A percentile compares a stretch with the other conserved stretches of the same genome.
Evolutionary conservation across 192 early-diverging fungal species (phyloP).

Genomic region (Chytriomyces hyalinus): DNA sequence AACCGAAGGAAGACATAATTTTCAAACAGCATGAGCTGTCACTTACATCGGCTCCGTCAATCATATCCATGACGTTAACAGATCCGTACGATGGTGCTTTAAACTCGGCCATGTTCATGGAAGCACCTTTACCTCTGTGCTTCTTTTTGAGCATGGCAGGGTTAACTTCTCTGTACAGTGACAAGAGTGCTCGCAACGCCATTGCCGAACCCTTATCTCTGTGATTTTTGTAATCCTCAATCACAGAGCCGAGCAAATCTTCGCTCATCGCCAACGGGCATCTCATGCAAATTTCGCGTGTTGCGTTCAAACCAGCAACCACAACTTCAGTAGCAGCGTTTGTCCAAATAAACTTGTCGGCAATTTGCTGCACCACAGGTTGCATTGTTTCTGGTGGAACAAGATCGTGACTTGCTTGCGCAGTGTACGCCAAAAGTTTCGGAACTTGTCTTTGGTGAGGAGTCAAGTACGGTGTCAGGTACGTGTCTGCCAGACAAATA

Average conservation of each 20-base stretch:
- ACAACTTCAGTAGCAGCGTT: constrained; percentile 93
- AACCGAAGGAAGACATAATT: no score
- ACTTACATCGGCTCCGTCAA: constrained; percentile 80
- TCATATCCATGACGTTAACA: constrained; percentile 63
- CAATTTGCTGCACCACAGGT: constrained; percentile 86
- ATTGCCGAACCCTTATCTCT: constrained; percentile 91
- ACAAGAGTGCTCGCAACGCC: constrained; percentile 87
- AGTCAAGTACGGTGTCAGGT: constrained; percentile 89
- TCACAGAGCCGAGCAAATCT: constrained; percentile 83
- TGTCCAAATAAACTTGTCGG: constrained; percentile 96
- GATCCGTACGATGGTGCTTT: constrained; percentile 76
- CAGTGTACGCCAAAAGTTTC: constrained; percentile 84
- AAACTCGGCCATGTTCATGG: constrained; percentile 72
- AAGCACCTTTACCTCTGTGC: constrained; percentile 86
- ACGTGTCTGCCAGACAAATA: constrained; percentile 13
- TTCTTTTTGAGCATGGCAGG: constrained; percentile 91
- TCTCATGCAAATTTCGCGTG: constrained; percentile 84
- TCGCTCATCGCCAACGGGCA: constrained; percentile 88
- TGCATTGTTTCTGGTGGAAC: constrained; percentile 92
- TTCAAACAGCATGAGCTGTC: no score
- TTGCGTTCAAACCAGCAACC: constrained; percentile 78
- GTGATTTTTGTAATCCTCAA: constrained; percentile 88
- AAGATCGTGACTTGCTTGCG: constrained; percentile 90
- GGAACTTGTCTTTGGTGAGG: constrained; percentile 96
- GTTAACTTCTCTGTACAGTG: constrained; percentile 94